Conservation (phyloP, 176 grass and related monocot species). For the Oryza brachyantha region DNA sequence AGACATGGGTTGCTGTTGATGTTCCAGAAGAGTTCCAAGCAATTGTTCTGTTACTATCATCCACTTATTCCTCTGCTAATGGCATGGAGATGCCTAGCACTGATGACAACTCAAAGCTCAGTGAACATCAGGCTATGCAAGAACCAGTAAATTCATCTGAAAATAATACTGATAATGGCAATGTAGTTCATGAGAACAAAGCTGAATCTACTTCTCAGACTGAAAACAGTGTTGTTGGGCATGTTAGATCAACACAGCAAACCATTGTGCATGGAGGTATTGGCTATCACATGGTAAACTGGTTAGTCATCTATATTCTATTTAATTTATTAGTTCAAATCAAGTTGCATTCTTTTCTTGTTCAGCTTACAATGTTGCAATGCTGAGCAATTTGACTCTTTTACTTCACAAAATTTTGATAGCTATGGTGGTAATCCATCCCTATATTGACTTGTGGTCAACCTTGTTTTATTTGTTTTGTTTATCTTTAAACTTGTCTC, state of each 20-base stretch:
- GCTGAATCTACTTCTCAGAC: constrained; percentile 52
- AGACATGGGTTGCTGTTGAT: constrained; percentile 88
- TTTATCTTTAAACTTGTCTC: constrained; percentile 6
- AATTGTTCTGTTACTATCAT: constrained; percentile 84
- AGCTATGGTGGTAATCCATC: constrained; percentile 7
- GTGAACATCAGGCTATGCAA: constrained; percentile 45
- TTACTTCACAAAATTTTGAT: constrained; percentile 17
- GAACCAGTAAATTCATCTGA: constrained; percentile 42
- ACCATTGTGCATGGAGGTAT: constrained; percentile 86
- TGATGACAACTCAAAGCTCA: constrained; percentile 40
- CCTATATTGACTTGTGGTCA: background rate
- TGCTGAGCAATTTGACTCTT: background rate
- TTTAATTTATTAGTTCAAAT: constrained; percentile 22
- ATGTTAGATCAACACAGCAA: constrained; percentile 52
- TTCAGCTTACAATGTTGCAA: constrained; percentile 8
- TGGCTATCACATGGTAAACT: constrained; percentile 99
- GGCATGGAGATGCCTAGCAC: constrained; percentile 51
- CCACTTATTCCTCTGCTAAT: constrained; percentile 63
- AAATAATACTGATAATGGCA: constrained; percentile 54
- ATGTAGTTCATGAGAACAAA: constrained; percentile 47
- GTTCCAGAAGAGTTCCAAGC: constrained; percentile 95
- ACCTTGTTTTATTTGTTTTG: constrained; percentile 21
- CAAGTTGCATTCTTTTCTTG: constrained; percentile 1
- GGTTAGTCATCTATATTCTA: constrained; percentile 71
- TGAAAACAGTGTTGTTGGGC: constrained; percentile 44